Percentiles rank a stretch among this genome's conserved stretches.
Conservation (phyloP, 371 early-diverging fungal species). For the Encephalitozoon romaleae region DNA sequence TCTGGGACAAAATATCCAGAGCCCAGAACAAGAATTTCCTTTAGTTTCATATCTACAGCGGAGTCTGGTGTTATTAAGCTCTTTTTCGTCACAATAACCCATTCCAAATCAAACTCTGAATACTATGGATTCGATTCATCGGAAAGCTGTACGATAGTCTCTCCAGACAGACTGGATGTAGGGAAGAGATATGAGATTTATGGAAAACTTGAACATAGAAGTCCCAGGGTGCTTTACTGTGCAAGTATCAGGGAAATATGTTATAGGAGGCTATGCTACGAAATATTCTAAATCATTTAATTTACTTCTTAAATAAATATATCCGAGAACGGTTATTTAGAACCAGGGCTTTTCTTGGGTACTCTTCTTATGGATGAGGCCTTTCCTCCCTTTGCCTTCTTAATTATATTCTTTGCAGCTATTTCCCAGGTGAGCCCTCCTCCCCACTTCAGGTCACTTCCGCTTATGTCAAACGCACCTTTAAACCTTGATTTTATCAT, state of each 20-base stretch:
- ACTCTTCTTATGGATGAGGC: not conserved
- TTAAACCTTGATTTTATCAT: not conserved
- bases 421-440: not conserved
- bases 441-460: not conserved
- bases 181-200: not conserved
- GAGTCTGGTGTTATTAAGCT: not conserved
- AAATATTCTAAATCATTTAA: not conserved
- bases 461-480: not conserved
- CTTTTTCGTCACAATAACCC: not conserved
- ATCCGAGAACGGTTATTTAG: not conserved
- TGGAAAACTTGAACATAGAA: not conserved
- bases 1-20: conserved; percentile 1
- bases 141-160: not conserved
- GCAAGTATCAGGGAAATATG: not conserved
- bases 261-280: not conserved
- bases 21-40: not conserved
- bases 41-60: not conserved
- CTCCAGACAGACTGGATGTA: not conserved
- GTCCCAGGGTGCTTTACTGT: not conserved
- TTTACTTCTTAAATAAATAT: not conserved
- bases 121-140: not conserved
- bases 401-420: not conserved
- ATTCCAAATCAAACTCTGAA: not conserved
- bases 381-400: not conserved
- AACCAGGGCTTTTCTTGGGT: not conserved